Conservation (phyloP, 164 flowering plant genomes). For the Macadamia integrifolia region DNA sequence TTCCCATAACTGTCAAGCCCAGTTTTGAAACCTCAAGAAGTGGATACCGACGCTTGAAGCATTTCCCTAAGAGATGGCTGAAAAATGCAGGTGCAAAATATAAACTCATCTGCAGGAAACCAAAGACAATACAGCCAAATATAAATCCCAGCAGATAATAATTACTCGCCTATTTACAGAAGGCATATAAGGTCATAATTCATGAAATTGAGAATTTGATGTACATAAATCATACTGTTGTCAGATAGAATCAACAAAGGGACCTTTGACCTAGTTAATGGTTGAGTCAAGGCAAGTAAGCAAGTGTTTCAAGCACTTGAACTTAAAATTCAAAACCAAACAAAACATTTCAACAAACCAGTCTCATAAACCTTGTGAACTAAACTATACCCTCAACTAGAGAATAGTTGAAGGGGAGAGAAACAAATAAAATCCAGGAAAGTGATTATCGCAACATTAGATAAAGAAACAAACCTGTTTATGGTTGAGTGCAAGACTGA, state of each 20-base stretch:
- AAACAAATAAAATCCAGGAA: slow-evolving; percentile 1
- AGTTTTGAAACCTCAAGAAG: slow-evolving; percentile 59
- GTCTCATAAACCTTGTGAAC: too few relatives aligned
- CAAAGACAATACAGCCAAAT: neutral
- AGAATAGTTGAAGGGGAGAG: neutral
- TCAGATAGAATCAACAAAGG: too few relatives aligned
- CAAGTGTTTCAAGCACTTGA: too few relatives aligned
- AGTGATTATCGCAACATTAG: neutral
- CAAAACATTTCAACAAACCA: too few relatives aligned
- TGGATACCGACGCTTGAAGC: slow-evolving; percentile 56
- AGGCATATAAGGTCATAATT: too few relatives aligned
- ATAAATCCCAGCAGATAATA: neutral
- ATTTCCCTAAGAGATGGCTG: slow-evolving; percentile 75
- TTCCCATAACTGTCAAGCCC: slow-evolving; percentile 68
- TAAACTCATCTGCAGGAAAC: slow-evolving; percentile 78
- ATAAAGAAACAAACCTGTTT: slow-evolving; percentile 53
- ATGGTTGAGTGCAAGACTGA: too few relatives aligned
- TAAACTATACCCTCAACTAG: neutral
- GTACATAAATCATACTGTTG: too few relatives aligned
- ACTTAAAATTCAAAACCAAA: too few relatives aligned
- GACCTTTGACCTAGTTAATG: too few relatives aligned
- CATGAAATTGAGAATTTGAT: too few relatives aligned
- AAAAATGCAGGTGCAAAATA: slow-evolving; percentile 97
- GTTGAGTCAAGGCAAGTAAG: too few relatives aligned
- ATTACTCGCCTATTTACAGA: too few relatives aligned